These are phyloP conservation scores for Erodium moschatum DNA, from an alignment of 441 rosid genomes.

Conservation along the genomic window DNA sequence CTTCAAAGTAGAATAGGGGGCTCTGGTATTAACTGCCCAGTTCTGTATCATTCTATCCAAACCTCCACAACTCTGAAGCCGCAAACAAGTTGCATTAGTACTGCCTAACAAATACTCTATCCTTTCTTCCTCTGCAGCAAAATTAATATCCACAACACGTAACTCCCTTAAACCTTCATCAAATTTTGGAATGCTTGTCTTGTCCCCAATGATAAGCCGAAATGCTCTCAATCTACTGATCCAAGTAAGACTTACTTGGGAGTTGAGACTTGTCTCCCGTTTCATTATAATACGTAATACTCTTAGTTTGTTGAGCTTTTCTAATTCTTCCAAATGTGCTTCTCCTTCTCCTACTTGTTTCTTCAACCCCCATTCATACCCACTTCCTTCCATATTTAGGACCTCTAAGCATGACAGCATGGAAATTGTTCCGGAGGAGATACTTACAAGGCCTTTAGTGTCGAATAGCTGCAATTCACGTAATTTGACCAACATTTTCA, in stretches of 20 bases:
- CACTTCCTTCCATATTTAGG: constrained; percentile 32
- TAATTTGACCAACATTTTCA: constrained; percentile 24
- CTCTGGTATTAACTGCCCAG: constrained; percentile 23
- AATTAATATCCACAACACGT: constrained; percentile 14
- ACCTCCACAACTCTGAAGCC: constrained; percentile 25
- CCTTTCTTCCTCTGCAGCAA: constrained; percentile 17
- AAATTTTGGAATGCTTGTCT: constrained; percentile 17
- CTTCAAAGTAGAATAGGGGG: constrained; percentile 20
- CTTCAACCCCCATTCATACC: constrained; percentile 23
- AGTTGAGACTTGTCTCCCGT: constrained; percentile 6
- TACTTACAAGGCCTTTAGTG: constrained; percentile 28
- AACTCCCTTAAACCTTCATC: constrained; percentile 18
- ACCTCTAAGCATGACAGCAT: constrained; percentile 22
- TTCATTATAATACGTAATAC: constrained; percentile 12
- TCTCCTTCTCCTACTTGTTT: constrained; percentile 21
- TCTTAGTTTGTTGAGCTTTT: constrained; percentile 15
- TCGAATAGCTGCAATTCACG: constrained; percentile 28
- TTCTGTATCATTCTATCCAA: constrained; percentile 26
- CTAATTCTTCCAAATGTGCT: constrained; percentile 28
- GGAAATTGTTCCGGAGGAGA: constrained; percentile 21
- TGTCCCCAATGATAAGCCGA: constrained; percentile 25
- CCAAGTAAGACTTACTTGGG: constrained; percentile 18
- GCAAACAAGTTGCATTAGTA: constrained; percentile 21
- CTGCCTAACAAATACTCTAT: constrained; percentile 24
- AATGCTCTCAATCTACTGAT: constrained; percentile 23